These are phyloP conservation scores for Hanseniaspora meyeri DNA, from an alignment of 805 yeast genomes.

Conservation along the genomic window DNA sequence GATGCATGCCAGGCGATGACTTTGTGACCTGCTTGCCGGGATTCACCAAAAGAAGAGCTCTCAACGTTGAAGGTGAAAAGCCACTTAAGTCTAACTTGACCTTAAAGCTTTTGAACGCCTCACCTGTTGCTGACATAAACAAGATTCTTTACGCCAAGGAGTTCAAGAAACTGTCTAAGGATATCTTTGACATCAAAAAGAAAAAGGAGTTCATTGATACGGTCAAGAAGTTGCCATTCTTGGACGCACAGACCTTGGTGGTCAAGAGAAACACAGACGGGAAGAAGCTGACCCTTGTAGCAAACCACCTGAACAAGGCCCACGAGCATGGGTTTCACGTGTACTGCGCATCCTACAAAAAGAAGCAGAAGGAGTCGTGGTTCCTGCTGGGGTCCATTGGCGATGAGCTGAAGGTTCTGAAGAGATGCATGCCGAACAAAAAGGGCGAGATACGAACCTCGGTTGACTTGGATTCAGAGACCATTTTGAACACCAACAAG, in stretches of 20 bases:
- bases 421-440: constrained; percentile 58
- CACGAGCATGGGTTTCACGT: constrained; percentile 49
- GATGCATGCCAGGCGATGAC: constrained; percentile 72
- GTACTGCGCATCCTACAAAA: constrained; percentile 72
- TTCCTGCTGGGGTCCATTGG: constrained; percentile 48
- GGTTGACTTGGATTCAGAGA: constrained; percentile 38
- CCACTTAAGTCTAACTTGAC: constrained; percentile 13
- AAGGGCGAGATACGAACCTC: constrained; percentile 30
- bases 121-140: constrained; percentile 34
- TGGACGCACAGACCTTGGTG: constrained; percentile 31
- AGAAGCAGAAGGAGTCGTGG: constrained; percentile 89
- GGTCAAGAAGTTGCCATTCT: constrained; percentile 48
- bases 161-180: constrained; percentile 17
- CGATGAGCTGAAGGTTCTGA: constrained; percentile 50
- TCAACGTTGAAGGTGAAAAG: constrained; percentile 18
- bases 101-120: constrained; percentile 26
- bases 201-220: constrained; percentile 40
- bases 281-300: constrained; percentile 32
- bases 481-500: constrained; percentile 19
- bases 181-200: constrained; percentile 34
- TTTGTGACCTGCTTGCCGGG: constrained; percentile 39
- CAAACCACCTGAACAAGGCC: constrained; percentile 41
- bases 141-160: constrained; percentile 10
- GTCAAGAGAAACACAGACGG: constrained; percentile 29
- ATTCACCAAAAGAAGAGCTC: constrained; percentile 24